These are phyloP conservation scores for Tuber melanosporum DNA, from an alignment of 495 filamentous ascomycete genomes.

Conservation along the genomic window DNA sequence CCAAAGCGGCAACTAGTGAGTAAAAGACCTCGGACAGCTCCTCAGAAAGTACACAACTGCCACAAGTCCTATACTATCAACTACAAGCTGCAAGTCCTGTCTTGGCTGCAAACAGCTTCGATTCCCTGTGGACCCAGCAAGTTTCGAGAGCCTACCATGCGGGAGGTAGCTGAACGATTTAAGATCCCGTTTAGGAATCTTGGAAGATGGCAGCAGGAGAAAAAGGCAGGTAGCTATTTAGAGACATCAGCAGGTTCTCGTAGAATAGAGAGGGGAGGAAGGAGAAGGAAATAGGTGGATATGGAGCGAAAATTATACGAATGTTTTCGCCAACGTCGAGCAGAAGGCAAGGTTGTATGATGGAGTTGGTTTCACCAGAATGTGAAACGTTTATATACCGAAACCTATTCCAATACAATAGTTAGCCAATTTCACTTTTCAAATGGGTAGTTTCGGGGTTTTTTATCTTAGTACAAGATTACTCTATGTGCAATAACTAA, in stretches of 20 bases:
- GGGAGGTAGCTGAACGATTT: neutral
- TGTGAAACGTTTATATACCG: neutral
- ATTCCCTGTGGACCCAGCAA: neutral
- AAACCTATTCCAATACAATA: neutral
- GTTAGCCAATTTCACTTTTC: neutral
- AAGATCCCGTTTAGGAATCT: neutral
- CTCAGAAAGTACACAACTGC: neutral
- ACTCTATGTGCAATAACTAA: neutral
- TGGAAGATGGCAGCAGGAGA: neutral
- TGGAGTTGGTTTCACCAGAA: conserved; percentile 2
- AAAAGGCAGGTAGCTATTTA: neutral
- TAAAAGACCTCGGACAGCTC: neutral
- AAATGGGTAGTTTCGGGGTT: neutral
- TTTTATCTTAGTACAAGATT: neutral
- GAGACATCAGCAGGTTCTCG: neutral
- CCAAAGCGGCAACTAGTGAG: neutral
- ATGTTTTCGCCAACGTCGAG: neutral
- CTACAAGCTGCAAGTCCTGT: neutral
- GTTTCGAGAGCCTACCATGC: neutral
- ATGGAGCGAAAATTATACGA: neutral
- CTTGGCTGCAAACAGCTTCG: neutral
- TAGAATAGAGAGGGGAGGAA: neutral
- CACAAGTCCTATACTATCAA: neutral
- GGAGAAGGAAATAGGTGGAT: neutral
- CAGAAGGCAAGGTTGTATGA: neutral